These are phyloP conservation scores for Neurospora sp. DNA, from an alignment of 495 filamentous ascomycete species.

Conservation along the genomic window DNA sequence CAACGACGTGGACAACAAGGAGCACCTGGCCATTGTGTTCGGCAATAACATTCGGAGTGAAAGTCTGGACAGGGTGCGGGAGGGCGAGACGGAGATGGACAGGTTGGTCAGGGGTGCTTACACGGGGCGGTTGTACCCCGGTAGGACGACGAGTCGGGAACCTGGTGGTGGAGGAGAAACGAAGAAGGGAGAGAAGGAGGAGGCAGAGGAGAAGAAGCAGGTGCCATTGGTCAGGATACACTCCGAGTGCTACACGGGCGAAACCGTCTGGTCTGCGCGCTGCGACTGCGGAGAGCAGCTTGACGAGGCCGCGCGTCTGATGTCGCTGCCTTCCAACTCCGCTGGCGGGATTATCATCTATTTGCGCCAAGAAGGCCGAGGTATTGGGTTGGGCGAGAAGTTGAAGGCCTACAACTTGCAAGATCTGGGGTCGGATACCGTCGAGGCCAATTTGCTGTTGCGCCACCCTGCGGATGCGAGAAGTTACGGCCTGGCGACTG, in stretches of 20 bases:
- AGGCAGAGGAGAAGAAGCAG: neutral
- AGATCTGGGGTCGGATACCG: slow-evolving; percentile 88
- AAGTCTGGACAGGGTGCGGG: slow-evolving; percentile 66
- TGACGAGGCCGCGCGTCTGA: slow-evolving; percentile 88
- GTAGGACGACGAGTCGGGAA: slow-evolving; percentile 59
- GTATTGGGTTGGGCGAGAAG: slow-evolving; percentile 90
- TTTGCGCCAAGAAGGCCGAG: slow-evolving; percentile 87
- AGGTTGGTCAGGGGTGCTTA: slow-evolving; percentile 94
- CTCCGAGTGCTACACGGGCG: slow-evolving; percentile 96
- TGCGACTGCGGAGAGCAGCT: slow-evolving; percentile 98
- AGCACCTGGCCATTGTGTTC: slow-evolving; percentile 97
- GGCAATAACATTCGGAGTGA: slow-evolving; percentile 71
- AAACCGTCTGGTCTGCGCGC: slow-evolving; percentile 94
- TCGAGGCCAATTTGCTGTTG: slow-evolving; percentile 86
- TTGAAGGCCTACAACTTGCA: slow-evolving; percentile 97
- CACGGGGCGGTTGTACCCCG: slow-evolving; percentile 76
- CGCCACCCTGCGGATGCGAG: slow-evolving; percentile 90
- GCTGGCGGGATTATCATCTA: slow-evolving; percentile 89
- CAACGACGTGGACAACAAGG: slow-evolving; percentile 87
- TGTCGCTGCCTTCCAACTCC: slow-evolving; percentile 63
- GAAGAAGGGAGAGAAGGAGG: neutral
- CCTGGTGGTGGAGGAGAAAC: neutral
- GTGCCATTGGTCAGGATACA: slow-evolving; percentile 84
- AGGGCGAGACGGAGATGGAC: slow-evolving; percentile 92
- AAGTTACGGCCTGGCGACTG: slow-evolving; percentile 88